Evolutionary conservation across 2,329 filamentous ascomycete species (phyloP).

Genomic region (Ophiostoma ips): DNA sequence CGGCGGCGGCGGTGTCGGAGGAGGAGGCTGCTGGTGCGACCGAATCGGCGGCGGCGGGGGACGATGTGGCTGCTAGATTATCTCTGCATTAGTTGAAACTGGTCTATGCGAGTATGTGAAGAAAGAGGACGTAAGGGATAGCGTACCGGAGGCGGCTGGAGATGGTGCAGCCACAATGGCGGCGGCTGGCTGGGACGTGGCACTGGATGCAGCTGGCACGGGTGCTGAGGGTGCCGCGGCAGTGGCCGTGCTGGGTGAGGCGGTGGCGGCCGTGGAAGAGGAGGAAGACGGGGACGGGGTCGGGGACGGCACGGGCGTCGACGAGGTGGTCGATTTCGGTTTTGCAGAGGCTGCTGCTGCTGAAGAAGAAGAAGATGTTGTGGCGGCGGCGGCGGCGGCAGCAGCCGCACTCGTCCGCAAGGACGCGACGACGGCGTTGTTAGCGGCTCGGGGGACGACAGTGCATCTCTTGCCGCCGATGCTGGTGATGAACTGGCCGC

Average conservation of each 20-base stretch:
- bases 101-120: not conserved
- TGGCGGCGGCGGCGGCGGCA: not conserved
- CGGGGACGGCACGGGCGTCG: constrained; percentile 23
- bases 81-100: too few species aligned
- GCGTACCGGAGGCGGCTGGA: not conserved
- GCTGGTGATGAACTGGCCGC: constrained; percentile 34
- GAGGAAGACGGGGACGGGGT: constrained; percentile 15
- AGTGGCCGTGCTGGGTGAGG: constrained; percentile 3
- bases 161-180: not conserved
- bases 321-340: constrained; percentile 1
- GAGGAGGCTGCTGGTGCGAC: too few species aligned
- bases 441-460: constrained; percentile 29
- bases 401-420: constrained; percentile 11
- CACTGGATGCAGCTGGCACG: too few species aligned
- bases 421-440: constrained; percentile 6
- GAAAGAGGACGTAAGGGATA: not conserved
- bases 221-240: not conserved
- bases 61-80: too few species aligned
- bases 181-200: too few species aligned
- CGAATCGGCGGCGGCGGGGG: too few species aligned
- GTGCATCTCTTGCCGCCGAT: constrained; percentile 39
- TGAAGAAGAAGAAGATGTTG: too few species aligned
- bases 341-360: too few species aligned
- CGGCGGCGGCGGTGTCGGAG: too few species aligned
- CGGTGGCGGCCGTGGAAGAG: not conserved